Evolutionary conservation across 352 stramenopile genomes (phyloP), one percentile per base, ranked within the genome.

Genomic region (Elongisporangium anandrum): DNA sequence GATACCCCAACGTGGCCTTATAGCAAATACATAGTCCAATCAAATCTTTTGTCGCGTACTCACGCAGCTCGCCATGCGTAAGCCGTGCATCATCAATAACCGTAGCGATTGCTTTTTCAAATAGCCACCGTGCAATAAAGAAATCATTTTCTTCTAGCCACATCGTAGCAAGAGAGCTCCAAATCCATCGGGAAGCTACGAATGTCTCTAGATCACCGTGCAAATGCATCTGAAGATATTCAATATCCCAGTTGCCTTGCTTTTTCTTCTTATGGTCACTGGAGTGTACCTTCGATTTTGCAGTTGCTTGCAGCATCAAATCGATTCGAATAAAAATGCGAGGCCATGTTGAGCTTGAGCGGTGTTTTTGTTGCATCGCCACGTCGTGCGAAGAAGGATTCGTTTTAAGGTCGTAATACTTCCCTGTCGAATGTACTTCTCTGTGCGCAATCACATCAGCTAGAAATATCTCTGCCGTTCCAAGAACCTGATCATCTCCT

Each of bases 181-280:
- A 90, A 34, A 90, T 63, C 80, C 80, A 90, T 17, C 63, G 63
- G 7, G 49, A 72, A 5, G 52, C 45, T 9, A 81, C 72, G 65
- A 88, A 88, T 0, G 60, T 59, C 54, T 70, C 68, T 6, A 90
- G 61, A 51, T 90, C 78, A 10, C 80, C 78, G 21, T 84, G 70
- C 8, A 88, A 61, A 50, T 85, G 56, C 4, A 41, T 34, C 23
- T 65, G 65, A 19, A 87, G 52, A 7, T 86, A 66, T 9, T 57
- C 29, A 1, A 90, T 19, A 34, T 78, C 59, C 77, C 75, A 90
- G 20, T 80, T 82, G 4, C 73, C 77, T 22, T 24, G 62, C 50
- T 57, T 62, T 17, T 63, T 77, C 2, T 41, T n/a, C 13, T 41
- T 41, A 4, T 41, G 29, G 29, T 13, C 13, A 8, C 29, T 8